phyloP scores from a whole-genome alignment of 2,329 filamentous ascomycete genomes.

The Exophiala sp. region DNA sequence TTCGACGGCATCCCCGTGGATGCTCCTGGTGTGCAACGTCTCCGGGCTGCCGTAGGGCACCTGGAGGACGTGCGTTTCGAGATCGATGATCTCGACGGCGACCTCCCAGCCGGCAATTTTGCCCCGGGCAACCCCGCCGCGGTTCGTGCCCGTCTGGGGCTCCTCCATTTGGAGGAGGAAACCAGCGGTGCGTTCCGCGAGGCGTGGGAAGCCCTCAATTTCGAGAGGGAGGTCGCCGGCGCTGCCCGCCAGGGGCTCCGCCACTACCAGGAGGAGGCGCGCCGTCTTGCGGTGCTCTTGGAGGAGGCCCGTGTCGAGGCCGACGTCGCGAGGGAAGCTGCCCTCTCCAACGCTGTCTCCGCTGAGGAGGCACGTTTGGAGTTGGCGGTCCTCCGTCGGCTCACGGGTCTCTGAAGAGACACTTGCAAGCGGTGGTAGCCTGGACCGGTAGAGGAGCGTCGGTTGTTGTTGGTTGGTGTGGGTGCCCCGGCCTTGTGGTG shows the following conservation, averaged over 20 bases:
- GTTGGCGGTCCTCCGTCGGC: slow-evolving; percentile 1
- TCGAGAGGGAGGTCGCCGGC: slow-evolving; percentile 2
- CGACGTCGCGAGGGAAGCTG: slow-evolving; percentile 1
- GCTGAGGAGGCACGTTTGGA: slow-evolving; percentile 4
- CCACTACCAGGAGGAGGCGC: not conserved
- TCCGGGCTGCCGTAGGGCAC: slow-evolving; percentile 3
- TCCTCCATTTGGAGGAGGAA: slow-evolving; percentile 5
- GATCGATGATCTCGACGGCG: slow-evolving; percentile 9
- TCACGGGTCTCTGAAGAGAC: too few relatives aligned
- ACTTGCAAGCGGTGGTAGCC: too few relatives aligned
- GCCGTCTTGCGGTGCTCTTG: not conserved
- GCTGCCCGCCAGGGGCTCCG: not conserved
- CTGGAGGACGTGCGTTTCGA: slow-evolving; percentile 3
- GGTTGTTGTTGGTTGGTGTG: too few relatives aligned
- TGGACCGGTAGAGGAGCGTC: too few relatives aligned
- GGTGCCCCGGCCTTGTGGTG: too few relatives aligned
- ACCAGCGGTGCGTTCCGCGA: slow-evolving; percentile 5
- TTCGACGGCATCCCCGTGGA: not conserved
- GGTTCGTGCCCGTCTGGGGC: slow-evolving; percentile 10
- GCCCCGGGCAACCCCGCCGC: slow-evolving; percentile 8
- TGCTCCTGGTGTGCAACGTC: not conserved
- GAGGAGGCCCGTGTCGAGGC: not conserved
- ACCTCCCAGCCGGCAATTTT: not conserved
- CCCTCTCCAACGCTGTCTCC: slow-evolving; percentile 2
- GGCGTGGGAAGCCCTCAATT: not conserved